Base-by-base conservation (phyloP, 495 filamentous ascomycete genomes). In the Neurospora sp. region DNA sequence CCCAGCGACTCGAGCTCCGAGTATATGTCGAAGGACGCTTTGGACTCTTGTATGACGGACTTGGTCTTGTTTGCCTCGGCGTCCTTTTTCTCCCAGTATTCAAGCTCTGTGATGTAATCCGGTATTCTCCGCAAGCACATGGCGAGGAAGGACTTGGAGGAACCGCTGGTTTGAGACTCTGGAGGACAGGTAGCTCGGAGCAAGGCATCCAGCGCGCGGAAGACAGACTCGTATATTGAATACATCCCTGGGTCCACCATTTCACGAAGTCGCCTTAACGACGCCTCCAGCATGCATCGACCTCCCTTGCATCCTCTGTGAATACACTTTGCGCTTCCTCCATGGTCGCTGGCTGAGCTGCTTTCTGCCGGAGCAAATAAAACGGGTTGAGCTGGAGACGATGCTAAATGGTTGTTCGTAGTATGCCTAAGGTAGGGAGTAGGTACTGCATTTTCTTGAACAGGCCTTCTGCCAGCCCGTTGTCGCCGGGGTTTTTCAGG, bases 51-150 rank as follows among this genome's bases (percentile, higher is more conserved):
- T 11, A 85, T 74, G 0, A 80, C 80, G 16, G 82, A 81, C 39
- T 82, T 79, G 7, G 78, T 81, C 9, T 82, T 84, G 18, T 87
- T 87, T 59, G 82, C 74, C 61, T 89, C 83, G 31, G 88, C 83
- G 22, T 89, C 78, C n/a, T 79, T 73, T 44, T 77, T 76, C 74
- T 86, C 86, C 78, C 83, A 81, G 22, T 79, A 76, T 75, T 92
- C 89, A 70, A 92, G 88, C 20, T 84, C 81, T 4, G 82, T 80
- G 73, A 94, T 90, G 79, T 89, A 91, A 9, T 85, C 82, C 0
- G 91, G 91, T 10, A 93, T 79, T 39, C 86, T 85, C 73, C 89
- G 85, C 39, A 90, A 80, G 71, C 88, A 89, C 83, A 89, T 91
- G 6, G 89, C 87, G n/a, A 92, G 78, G 31, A 94, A 81, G 12